Base-by-base conservation (phyloP, 192 early-diverging fungal genomes). In the Phycomyces blakesleeanus region DNA sequence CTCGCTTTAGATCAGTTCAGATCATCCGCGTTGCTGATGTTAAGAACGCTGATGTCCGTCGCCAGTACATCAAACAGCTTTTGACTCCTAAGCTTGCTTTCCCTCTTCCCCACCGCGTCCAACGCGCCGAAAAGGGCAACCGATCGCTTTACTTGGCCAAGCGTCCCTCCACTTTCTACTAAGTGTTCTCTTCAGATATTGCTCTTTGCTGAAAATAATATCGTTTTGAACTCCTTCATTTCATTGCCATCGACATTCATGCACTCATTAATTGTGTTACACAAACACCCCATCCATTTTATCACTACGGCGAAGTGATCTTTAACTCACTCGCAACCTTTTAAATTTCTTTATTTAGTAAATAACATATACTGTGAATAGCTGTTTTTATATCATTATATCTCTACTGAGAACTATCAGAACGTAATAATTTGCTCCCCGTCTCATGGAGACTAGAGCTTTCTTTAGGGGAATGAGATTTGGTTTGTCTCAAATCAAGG, bases 1-100 rank as follows among this genome's bases (percentile, higher is more conserved):
- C 95, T 57, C 92, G 96, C 64, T 98, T 96, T 84, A 76, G 80
- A 81, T 96, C 94, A 42, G 87, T 98, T 81, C 97, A 99, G 84
- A 95, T 99, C 88, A 95, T 99, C 83, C 94, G 94, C 67, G 95
- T 99, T 66, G 93, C 89, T 44, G 88, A 89, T 69, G 90, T 99
- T 44, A 89, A 89, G 82, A 80, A 86, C 64, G 77, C 83, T 21
- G 93, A 96, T 73, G 93, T 96, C 63, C 89, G 91, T 71, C 96
- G 97, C 76, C 92, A 94, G 22, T 97, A 99, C 87, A 96, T 97
- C 83, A 90, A 84, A 79, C 97, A 99, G 87, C 78, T 99, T 71
- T 74, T 96, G 70, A 81, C 88, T 61, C 88, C 89, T 64, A 85
- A 80, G 56, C 88, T 99, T 83, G 88, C 85, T 83, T 99, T 99